Evolutionary conservation across 345 rosid species (phyloP).

Genomic region (Arabis hirsuta): DNA sequence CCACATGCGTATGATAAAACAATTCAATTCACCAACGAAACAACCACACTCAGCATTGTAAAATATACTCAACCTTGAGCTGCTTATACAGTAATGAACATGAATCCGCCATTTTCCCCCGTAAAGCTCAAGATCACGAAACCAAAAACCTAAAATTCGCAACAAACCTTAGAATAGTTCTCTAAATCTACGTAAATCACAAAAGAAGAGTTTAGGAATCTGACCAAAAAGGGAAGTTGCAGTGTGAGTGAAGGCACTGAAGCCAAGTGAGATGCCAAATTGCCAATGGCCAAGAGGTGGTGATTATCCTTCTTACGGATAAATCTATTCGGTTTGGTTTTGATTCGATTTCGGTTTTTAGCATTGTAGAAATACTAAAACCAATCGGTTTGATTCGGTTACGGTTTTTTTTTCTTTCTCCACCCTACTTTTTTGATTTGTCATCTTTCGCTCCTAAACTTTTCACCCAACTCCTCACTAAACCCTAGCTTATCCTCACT

Average conservation of each 20-base stretch:
- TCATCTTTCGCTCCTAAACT: slow-evolving; percentile 36
- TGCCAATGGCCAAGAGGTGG: neutral
- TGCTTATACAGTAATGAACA: slow-evolving; percentile 54
- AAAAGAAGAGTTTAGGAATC: neutral
- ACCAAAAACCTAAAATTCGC: neutral
- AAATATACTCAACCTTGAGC: slow-evolving; percentile 53
- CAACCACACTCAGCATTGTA: neutral
- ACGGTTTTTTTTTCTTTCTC: neutral
- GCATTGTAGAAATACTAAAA: neutral
- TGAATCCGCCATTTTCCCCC: slow-evolving; percentile 41
- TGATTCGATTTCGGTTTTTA: neutral
- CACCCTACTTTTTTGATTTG: slow-evolving; percentile 5
- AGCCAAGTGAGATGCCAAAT: slow-evolving; percentile 22
- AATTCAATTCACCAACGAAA: neutral
- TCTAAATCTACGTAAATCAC: neutral
- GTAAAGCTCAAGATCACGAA: slow-evolving; percentile 3
- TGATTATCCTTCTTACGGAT: too few relatives aligned
- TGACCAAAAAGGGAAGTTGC: slow-evolving; percentile 17
- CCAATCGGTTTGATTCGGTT: neutral
- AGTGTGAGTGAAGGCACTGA: slow-evolving; percentile 9
- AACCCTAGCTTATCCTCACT: slow-evolving; percentile 36
- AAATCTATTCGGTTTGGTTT: neutral
- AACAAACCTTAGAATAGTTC: neutral
- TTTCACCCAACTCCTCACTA: slow-evolving; percentile 28
- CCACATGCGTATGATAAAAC: neutral